Evolutionary conservation across 2,329 filamentous ascomycete species (phyloP).

Genomic region (Pleomassaria siparia): DNA sequence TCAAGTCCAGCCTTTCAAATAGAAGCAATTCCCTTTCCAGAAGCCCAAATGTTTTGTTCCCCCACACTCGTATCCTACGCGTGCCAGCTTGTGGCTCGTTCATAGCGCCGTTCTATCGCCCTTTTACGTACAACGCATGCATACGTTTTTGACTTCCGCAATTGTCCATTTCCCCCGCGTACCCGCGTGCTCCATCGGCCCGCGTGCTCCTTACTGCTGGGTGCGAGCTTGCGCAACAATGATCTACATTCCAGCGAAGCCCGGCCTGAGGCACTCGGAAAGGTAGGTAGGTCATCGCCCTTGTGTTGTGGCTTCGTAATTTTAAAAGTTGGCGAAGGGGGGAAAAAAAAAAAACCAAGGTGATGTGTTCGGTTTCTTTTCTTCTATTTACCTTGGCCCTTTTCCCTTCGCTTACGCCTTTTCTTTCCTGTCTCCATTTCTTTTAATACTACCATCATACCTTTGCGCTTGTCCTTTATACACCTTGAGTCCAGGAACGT

Average conservation of each 20-base stretch:
- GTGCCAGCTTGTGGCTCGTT: background rate
- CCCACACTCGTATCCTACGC: conserved; percentile 2
- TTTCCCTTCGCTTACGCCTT: background rate
- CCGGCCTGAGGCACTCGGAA: background rate
- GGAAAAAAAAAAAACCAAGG: background rate
- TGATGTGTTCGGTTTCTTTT: background rate
- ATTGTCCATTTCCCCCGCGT: too few species aligned
- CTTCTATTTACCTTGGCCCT: background rate
- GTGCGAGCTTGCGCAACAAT: background rate
- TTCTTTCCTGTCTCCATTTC: background rate
- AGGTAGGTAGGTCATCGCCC: background rate
- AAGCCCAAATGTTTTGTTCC: background rate
- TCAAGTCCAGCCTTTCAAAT: background rate
- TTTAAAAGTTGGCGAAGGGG: conserved; percentile 1
- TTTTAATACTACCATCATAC: background rate
- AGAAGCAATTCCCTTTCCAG: conserved; percentile 1
- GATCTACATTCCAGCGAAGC: conserved; percentile 1
- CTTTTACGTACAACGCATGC: background rate
- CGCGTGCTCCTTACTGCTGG: background rate
- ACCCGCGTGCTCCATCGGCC: background rate
- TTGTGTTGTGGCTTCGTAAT: conserved; percentile 3
- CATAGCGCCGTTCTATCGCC: background rate
- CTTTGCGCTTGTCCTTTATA: background rate
- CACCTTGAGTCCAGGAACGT: background rate
- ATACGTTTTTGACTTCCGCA: background rate